Base-by-base conservation (phyloP, 257 asterid genomes). In the Capsicum chinense region DNA sequence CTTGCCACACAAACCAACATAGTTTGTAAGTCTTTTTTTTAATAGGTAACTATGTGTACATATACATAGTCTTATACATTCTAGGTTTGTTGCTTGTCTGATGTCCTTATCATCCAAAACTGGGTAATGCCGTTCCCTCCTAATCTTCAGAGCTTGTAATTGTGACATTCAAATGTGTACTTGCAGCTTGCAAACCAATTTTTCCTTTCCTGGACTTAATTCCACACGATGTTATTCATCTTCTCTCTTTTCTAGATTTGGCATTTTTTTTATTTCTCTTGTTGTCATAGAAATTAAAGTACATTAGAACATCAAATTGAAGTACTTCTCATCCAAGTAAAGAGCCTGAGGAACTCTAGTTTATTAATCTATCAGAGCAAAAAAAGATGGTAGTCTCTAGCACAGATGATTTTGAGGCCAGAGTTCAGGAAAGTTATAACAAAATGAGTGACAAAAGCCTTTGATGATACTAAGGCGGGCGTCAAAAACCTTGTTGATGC, bases 401-500 rank as follows among this genome's bases (percentile, higher is more conserved):
- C 4, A 35, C 44, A 21, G 42, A 42, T 47, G 87, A 82, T 82
- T 67, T 54, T 63, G 33, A 67, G 44, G 57, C 9, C 1, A 26
- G 48, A 69, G 0, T 21, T 76, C 47, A 9, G 7, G 15, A 5
- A 47, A 3, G 63, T 8, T 87, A 54, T 48, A 86, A 87, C 37
- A 84, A 92, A 60, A 67, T 83, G 80, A 83, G 85, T 52, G 92
- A 88, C 21, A 17, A 86, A 62, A 56, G 90, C 89, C 2, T 92
- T 92, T 58, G 95, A 92, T 58, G 90, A 88, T 10, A 86, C 93
- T 7, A 88, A 83, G 62, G 87, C 90, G 12, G 95, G 95, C 12
- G 95, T 90, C 1, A 92, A 92, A 78, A 93, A 93, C 17, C 87
- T 92, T 6, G 85, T 89, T 5, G 95, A 92, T 11, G 84, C 82